A percentile compares a stretch with the other conserved stretches of the same genome.
These are phyloP conservation scores for Prosopis cineraria DNA, from an alignment of 306 rosid genomes.

Conservation along the genomic window DNA sequence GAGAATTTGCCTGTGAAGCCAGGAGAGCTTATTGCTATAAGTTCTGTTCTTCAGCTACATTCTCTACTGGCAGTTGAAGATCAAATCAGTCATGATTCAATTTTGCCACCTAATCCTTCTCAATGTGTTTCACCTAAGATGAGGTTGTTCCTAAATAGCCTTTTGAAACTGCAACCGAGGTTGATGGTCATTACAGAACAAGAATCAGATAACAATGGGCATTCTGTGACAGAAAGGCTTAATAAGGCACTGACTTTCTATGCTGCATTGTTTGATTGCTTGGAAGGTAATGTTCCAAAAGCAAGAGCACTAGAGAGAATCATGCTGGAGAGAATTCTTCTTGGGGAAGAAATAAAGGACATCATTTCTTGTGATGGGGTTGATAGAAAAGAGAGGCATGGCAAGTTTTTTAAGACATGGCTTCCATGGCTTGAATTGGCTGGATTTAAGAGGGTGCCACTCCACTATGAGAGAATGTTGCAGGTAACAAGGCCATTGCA, in stretches of 20 bases:
- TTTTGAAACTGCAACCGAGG: conserved; percentile 61
- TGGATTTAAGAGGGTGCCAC: conserved; percentile 52
- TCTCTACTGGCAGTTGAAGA: conserved; percentile 57
- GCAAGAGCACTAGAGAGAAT: conserved; percentile 39
- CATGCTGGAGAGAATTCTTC: conserved; percentile 64
- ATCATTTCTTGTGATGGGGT: conserved; percentile 72
- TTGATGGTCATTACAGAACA: conserved; percentile 73
- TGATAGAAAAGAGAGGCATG: conserved; percentile 72
- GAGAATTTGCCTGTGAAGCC: conserved; percentile 57
- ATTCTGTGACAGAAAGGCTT: conserved; percentile 51
- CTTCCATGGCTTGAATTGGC: conserved; percentile 58
- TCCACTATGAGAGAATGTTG: conserved; percentile 50
- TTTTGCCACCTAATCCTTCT: conserved; percentile 46
- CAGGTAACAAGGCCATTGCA: conserved; percentile 47
- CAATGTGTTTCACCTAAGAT: conserved; percentile 54
- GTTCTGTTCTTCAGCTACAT: conserved; percentile 70
- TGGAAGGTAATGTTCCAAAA: conserved; percentile 54
- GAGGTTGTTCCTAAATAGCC: conserved; percentile 51
- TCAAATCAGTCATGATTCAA: conserved; percentile 49
- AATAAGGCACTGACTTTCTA: conserved; percentile 53
- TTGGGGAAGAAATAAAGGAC: conserved; percentile 73
- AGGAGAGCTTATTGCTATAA: conserved; percentile 75
- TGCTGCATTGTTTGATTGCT: conserved; percentile 66
- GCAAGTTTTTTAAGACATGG: conserved; percentile 58
- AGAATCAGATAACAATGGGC: conserved; percentile 59